Conservation (phyloP, 1,284 basidiomycete species). For the Cryptococcus jaspeensis region DNA sequence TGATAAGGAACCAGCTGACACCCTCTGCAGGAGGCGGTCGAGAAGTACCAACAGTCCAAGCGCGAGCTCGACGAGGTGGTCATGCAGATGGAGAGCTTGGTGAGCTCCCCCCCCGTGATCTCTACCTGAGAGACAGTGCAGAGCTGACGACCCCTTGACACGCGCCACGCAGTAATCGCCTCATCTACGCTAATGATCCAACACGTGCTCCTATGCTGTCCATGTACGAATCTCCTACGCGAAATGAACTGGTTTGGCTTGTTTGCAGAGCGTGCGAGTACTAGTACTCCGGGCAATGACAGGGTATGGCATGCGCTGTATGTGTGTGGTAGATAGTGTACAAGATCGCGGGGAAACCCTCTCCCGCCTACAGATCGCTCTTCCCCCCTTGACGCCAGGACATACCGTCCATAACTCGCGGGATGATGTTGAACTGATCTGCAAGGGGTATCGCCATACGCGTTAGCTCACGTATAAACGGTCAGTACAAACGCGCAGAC, state of each 20-base stretch:
- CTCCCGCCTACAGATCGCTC: neutral
- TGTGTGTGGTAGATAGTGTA: no score
- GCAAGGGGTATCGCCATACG: neutral
- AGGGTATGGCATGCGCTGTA: no score
- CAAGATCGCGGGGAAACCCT: no score
- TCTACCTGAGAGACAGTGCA: no score
- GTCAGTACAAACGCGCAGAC: no score
- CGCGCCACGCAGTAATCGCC: neutral
- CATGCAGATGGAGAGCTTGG: slow-evolving; percentile 72
- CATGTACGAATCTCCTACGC: no score
- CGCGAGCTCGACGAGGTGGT: slow-evolving; percentile 86
- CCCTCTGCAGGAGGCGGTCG: slow-evolving; percentile 64
- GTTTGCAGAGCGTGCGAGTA: no score
- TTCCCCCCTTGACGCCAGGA: slow-evolving; percentile 16
- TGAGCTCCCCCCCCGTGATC: slow-evolving; percentile 20
- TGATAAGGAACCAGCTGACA: neutral
- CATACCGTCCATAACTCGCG: slow-evolving; percentile 27
- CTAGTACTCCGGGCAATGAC: no score
- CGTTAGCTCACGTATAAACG: neutral
- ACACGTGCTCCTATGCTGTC: no score
- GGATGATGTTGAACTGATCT: slow-evolving; percentile 44
- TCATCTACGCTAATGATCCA: neutral
- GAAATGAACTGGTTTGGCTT: no score
- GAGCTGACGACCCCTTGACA: neutral
- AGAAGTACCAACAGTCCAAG: slow-evolving; percentile 75